These are phyloP conservation scores for Ceratobasidium sp. DNA, from an alignment of 1,284 basidiomycete genomes.

Conservation along the genomic window DNA sequence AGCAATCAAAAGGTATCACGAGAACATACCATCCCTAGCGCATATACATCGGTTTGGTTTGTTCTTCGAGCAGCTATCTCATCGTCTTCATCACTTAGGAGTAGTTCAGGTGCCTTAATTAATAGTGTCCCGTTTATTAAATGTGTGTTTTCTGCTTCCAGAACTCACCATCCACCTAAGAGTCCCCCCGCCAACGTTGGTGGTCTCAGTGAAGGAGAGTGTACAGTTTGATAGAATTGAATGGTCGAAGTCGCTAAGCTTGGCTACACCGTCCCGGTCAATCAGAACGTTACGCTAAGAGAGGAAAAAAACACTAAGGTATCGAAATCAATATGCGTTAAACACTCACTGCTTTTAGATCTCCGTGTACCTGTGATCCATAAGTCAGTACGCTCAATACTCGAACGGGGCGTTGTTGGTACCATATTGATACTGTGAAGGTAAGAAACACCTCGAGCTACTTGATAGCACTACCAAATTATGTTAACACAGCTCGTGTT, in stretches of 20 bases:
- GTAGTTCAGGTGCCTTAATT: conserved; percentile 24
- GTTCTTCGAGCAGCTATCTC: not conserved
- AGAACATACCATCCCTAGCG: conserved; percentile 5
- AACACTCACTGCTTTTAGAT: conserved; percentile 21
- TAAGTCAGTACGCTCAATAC: not conserved
- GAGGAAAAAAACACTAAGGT: no score
- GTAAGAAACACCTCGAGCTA: conserved; percentile 21
- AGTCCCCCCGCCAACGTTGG: conserved; percentile 14
- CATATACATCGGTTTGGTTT: conserved; percentile 18
- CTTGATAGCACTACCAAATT: not conserved
- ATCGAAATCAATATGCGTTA: not conserved
- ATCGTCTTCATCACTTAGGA: not conserved
- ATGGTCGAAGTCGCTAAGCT: conserved; percentile 31
- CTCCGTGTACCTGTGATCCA: conserved; percentile 5
- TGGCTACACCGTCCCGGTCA: not conserved
- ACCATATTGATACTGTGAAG: conserved; percentile 14
- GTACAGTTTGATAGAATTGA: conserved; percentile 9
- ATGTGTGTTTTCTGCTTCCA: no score
- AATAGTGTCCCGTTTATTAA: not conserved
- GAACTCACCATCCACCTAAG: conserved; percentile 28
- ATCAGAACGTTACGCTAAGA: conserved; percentile 3
- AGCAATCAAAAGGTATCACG: not conserved
- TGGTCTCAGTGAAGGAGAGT: conserved; percentile 16
- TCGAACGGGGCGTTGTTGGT: not conserved
- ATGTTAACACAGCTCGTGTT: not conserved